phyloP scores from a whole-genome alignment of 2,329 filamentous ascomycete genomes.

The Anisogramma anomala region DNA sequence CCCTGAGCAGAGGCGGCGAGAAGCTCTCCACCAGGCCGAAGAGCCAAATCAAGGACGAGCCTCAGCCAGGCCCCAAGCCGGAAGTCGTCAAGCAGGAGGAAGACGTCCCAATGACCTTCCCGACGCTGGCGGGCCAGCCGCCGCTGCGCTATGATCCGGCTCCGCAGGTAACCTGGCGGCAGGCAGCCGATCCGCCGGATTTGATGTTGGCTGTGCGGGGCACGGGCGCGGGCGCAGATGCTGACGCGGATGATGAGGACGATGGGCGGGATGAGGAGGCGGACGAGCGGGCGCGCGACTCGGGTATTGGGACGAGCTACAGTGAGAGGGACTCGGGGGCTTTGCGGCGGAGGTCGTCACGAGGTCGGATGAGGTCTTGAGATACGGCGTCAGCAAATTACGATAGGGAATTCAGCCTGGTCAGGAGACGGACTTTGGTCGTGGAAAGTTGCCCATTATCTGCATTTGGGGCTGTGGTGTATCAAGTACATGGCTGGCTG shows the following conservation, averaged over 20 bases:
- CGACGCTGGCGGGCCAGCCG: constrained; percentile 11
- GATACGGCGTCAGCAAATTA: not conserved
- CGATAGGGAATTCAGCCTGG: not conserved
- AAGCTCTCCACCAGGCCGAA: constrained; percentile 6
- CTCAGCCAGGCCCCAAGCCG: constrained; percentile 12
- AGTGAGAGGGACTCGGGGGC: constrained; percentile 18
- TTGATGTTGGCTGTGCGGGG: no score
- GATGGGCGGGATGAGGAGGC: constrained; percentile 20
- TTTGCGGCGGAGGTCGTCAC: constrained; percentile 8
- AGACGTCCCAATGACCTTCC: constrained; percentile 14
- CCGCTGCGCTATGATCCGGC: constrained; percentile 19
- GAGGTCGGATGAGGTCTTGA: not conserved
- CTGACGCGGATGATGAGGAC: constrained; percentile 17
- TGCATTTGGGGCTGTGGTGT: no score
- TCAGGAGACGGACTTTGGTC: no score
- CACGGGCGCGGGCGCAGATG: constrained; percentile 27
- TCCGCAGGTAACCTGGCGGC: no score
- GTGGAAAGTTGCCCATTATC: no score
- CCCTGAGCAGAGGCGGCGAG: constrained; percentile 19
- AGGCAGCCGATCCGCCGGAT: no score
- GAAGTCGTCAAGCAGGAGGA: constrained; percentile 1
- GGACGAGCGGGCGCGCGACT: constrained; percentile 27
- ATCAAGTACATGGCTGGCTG: no score
- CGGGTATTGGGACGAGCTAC: constrained; percentile 44
- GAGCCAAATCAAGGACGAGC: constrained; percentile 27